Evolutionary conservation across 1,139 yeast genomes (phyloP).

Genomic region (Scheffersomyces parashehatae): DNA sequence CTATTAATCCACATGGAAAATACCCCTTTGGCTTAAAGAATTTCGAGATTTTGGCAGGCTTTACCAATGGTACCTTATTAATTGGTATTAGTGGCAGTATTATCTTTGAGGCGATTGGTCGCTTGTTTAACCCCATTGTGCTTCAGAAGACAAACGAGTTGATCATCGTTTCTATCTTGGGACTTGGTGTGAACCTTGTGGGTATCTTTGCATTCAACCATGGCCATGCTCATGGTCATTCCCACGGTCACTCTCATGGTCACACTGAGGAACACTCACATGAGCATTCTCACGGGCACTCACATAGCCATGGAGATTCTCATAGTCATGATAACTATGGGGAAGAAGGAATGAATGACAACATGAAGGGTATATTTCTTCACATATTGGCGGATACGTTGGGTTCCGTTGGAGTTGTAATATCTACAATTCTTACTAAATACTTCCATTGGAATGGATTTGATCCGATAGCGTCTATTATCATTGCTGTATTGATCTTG

Average conservation of each 20-base stretch:
- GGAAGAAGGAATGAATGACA: slow-evolving; percentile 57
- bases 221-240: slow-evolving; percentile 46
- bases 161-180: slow-evolving; percentile 78
- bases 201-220: slow-evolving; percentile 95
- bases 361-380: slow-evolving; percentile 90
- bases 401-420: slow-evolving; percentile 94
- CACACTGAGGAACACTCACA: slow-evolving; percentile 33
- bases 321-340: slow-evolving; percentile 29
- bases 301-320: slow-evolving; percentile 8
- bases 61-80: slow-evolving; percentile 86
- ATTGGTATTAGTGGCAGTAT: slow-evolving; percentile 90
- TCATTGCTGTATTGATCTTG: slow-evolving; percentile 80
- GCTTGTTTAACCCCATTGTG: slow-evolving; percentile 74
- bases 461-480: slow-evolving; percentile 89
- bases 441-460: slow-evolving; percentile 62
- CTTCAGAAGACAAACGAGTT: slow-evolving; percentile 84
- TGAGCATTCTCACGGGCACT: slow-evolving; percentile 24
- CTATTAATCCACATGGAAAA: slow-evolving; percentile 55
- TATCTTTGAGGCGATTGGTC: slow-evolving; percentile 79
- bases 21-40: slow-evolving; percentile 87
- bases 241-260: slow-evolving; percentile 38
- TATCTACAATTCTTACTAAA: slow-evolving; percentile 73
- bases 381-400: slow-evolving; percentile 94
- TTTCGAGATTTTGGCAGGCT: slow-evolving; percentile 91
- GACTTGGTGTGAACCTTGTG: slow-evolving; percentile 82